A percentile compares a stretch with the other conserved stretches of the same genome.
Evolutionary conservation across 1,139 yeast species (phyloP).

Genomic region (Blastobotrys aristatus): DNA sequence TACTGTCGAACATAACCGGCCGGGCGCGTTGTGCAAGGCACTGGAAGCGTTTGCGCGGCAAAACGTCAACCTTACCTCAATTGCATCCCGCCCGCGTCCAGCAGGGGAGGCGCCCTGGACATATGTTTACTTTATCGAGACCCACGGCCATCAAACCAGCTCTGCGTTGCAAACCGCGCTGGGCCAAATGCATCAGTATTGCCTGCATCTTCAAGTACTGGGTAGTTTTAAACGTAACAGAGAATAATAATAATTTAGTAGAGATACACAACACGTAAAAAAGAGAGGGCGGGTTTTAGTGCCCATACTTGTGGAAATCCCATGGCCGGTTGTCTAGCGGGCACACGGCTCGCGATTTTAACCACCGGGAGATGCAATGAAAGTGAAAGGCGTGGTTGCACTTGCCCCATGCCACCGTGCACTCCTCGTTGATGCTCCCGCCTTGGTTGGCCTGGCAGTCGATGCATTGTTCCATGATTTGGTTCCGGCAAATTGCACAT

Average conservation of each 20-base stretch:
- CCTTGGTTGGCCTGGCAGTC: conserved; percentile 88
- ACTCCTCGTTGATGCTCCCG: conserved; percentile 63
- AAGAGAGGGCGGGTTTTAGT: conserved; percentile 22
- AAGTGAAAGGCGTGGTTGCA: conserved; percentile 94
- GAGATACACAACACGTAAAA: conserved; percentile 3
- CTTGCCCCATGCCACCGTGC: conserved; percentile 96
- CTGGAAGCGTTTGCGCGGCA: conserved; percentile 53
- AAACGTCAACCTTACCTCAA: conserved; percentile 62
- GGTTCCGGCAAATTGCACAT: conserved; percentile 98
- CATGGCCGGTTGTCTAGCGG: conserved; percentile 95
- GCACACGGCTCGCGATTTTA: conserved; percentile 94
- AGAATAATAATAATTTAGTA: background rate
- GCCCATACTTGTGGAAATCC: conserved; percentile 77
- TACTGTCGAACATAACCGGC: conserved; percentile 59
- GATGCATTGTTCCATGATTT: conserved; percentile 97
- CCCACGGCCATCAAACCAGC: conserved; percentile 33
- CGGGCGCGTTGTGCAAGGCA: conserved; percentile 72
- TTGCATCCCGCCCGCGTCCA: conserved; percentile 67
- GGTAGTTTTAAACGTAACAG: conserved; percentile 22
- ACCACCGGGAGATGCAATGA: conserved; percentile 96
- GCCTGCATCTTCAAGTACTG: conserved; percentile 18
- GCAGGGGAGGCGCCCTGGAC: conserved; percentile 67
- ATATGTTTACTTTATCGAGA: conserved; percentile 77
- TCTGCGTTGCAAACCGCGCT: conserved; percentile 18
- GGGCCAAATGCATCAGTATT: conserved; percentile 19